Base-by-base conservation (phyloP, 192 early-diverging fungal genomes). In the Coemansia sp. region DNA sequence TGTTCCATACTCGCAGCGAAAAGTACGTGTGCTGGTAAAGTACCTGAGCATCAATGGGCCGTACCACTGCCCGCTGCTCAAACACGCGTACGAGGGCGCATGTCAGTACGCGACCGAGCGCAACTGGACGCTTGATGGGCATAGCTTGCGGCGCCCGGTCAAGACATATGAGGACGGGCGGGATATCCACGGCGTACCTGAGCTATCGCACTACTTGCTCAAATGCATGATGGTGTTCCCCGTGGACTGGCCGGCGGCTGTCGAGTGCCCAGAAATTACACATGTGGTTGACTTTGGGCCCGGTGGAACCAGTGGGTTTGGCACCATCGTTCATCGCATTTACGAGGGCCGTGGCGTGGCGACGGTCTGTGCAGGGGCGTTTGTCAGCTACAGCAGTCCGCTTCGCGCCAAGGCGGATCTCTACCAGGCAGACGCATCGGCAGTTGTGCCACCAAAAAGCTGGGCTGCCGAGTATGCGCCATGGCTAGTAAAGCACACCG, bases 241-340 rank as follows among this genome's bases (percentile, higher is more conserved):
- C 2, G 61, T 67, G 2, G 53, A 71, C 53, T 77, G 74, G 74
- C 68, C 74, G 5, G 60, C 61, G 10, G 68, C 65, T 6, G 32
- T 67, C 12, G 21, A 31, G n/a, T 47, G 46, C 25, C 22, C 64
- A 0, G 59, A 47, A 8, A 25, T 55, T 11, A 62, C 93, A 16
- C 94, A 94, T 79, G 84, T 93, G n/a, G 82, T 95, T 38, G 95
- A 98, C 77, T 95, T 95, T 77, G 92, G 95, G 9, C 92, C 92
- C 2, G 91, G 91, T 49, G 90, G 91, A 19, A 65, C 84, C 24
- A 90, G 89, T 6, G 92, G 92, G 31, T 83, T 95, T 70, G 91
- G 91, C 54, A 80, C 80, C 28, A 72, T 93, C 49, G 93, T 89
- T 7, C 80, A 87, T 74, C 85, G 91, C 59, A 91, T 91, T 74